Conservation (phyloP, 169 alveolate species). For the Cryptosporidium felis region DNA sequence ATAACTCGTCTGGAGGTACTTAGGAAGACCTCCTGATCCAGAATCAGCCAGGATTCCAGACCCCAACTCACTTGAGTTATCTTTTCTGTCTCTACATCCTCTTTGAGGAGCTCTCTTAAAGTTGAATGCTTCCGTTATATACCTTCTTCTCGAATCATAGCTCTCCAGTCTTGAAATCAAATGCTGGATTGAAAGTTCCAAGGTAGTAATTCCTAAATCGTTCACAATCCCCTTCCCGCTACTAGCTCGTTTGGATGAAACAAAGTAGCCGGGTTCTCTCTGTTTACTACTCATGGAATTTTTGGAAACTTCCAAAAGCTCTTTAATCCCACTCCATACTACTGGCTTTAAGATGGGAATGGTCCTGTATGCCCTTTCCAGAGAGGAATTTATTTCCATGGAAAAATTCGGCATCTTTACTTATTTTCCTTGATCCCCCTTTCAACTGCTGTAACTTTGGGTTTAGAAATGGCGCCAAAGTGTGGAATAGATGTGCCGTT, state of each 20-base stretch:
- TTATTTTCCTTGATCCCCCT: too few species aligned
- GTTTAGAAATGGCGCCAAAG: too few species aligned
- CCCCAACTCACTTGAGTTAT: not conserved
- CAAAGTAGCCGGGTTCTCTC: constrained; percentile 4
- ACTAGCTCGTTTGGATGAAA: not conserved
- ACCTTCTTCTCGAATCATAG: constrained; percentile 39
- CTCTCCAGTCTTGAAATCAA: constrained; percentile 40
- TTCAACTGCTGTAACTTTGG: too few species aligned
- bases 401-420: constrained; percentile 24
- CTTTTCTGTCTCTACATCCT: constrained; percentile 28
- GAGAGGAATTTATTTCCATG: constrained; percentile 40
- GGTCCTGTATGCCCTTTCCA: constrained; percentile 65
- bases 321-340: constrained; percentile 55
- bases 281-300: constrained; percentile 2
- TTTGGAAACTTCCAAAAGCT: constrained; percentile 34
- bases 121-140: constrained; percentile 27
- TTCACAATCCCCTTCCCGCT: constrained; percentile 52
- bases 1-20: constrained; percentile 45
- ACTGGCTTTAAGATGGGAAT: constrained; percentile 55
- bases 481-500: too few species aligned
- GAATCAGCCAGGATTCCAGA: not conserved
- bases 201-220: constrained; percentile 36
- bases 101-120: constrained; percentile 23
- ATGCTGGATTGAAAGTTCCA: constrained; percentile 37
- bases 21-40: not conserved